Evolutionary conservation across 257 asterid species (phyloP).

Genomic region (Rehmannia glutinosa): DNA sequence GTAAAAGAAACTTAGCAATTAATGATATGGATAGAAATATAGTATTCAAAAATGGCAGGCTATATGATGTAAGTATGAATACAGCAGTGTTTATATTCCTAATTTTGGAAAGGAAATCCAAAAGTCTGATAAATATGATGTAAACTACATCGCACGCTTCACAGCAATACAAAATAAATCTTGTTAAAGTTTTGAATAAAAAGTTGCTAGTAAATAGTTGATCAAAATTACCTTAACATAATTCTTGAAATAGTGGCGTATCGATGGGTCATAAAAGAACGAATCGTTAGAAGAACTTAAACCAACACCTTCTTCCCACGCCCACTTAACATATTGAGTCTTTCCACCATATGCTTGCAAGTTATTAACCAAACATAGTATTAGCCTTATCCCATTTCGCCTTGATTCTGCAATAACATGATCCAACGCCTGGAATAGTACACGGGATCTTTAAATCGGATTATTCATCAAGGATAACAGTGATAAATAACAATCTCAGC

Average conservation of each 20-base stretch:
- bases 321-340: constrained; percentile 97
- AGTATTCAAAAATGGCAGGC: constrained; percentile 20
- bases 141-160: neutral
- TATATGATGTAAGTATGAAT: neutral
- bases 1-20: neutral
- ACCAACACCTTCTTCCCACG: constrained; percentile 97
- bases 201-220: neutral
- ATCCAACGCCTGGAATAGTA: constrained; percentile 72
- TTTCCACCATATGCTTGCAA: constrained; percentile 98
- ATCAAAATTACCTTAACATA: constrained; percentile 65
- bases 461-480: constrained; percentile 1
- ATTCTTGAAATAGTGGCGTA: constrained; percentile 77
- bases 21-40: constrained; percentile 5
- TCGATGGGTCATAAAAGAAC: constrained; percentile 94
- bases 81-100: constrained; percentile 9
- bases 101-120: constrained; percentile 19
- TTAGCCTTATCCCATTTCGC: constrained; percentile 64
- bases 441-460: constrained; percentile 2
- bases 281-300: constrained; percentile 96
- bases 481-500: neutral
- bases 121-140: neutral
- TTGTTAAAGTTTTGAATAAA: neutral
- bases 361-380: constrained; percentile 83
- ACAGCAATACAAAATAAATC: constrained; percentile 10
- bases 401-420: constrained; percentile 89